A percentile compares a stretch with the other conserved stretches of the same genome.
Conservation (phyloP, 2,329 filamentous ascomycete species). For the Phialophora expanda region DNA sequence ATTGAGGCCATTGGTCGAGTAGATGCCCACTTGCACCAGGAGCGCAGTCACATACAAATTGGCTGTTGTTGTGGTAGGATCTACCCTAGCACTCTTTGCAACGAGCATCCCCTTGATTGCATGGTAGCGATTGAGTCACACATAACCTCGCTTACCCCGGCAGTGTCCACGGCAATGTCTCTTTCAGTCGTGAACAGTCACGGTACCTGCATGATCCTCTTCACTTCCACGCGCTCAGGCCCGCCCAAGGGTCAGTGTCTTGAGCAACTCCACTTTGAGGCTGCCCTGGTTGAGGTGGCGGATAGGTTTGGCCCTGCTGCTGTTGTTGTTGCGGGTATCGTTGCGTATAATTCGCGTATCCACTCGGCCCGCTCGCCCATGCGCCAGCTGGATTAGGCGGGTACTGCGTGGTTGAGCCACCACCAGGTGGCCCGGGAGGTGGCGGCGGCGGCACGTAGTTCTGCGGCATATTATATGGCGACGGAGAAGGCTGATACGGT, state of each 20-base stretch:
- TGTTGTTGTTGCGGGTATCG: conserved; percentile 48
- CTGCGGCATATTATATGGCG: conserved; percentile 59
- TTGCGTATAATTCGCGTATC: conserved; percentile 56
- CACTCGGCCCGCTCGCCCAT: conserved; percentile 58
- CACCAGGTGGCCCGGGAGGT: conserved; percentile 64
- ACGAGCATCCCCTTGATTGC: background rate
- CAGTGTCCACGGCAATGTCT: background rate
- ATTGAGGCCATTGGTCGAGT: too few relatives aligned
- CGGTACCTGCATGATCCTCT: background rate
- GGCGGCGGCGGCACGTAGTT: conserved; percentile 72
- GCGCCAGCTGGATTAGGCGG: conserved; percentile 44
- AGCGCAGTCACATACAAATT: background rate
- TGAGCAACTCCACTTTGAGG: conserved; percentile 17
- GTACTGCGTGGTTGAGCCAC: conserved; percentile 60
- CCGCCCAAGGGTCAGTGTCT: conserved; percentile 69
- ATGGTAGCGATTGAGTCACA: background rate
- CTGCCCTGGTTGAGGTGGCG: conserved; percentile 20
- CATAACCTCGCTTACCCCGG: background rate
- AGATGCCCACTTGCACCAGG: background rate
- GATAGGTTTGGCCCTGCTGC: conserved; percentile 42
- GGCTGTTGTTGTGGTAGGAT: background rate
- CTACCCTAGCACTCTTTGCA: background rate
- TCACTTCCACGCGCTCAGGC: conserved; percentile 71
- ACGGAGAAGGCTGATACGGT: conserved; percentile 47
- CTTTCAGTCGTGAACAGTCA: background rate